Base-by-base conservation (phyloP, 169 alveolate genomes). In the Eimeria praecox region DNA sequence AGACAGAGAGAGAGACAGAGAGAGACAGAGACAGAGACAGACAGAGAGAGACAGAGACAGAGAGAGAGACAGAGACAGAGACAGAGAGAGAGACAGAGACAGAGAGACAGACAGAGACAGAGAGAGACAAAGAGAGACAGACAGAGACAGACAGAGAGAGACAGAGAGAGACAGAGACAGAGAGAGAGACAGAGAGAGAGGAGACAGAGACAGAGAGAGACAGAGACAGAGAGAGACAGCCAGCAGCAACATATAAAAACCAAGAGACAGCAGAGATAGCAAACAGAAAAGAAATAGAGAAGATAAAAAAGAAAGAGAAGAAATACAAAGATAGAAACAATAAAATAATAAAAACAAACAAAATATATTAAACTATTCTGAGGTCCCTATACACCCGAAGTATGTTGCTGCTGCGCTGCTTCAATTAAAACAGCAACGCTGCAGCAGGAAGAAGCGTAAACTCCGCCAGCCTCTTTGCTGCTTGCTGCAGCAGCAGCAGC, bases 401-500 rank as follows among this genome's bases (percentile, higher is more conserved):
- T 27, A 22, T 64, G 75, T n/a, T n/a, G n/a, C n/a, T n/a, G n/a
- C n/a, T n/a, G n/a, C n/a, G n/a, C n/a, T n/a, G n/a, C n/a, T n/a
- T n/a, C n/a, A n/a, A n/a, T n/a, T n/a, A n/a, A n/a, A n/a, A n/a
- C n/a, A 64, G 33, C 35, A 22, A 22, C 75, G 22, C 35, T 22
- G 75, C 30, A 64, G 40, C 75, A 30, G 33, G 22, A 30, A 30
- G 75, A 22, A 22, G 30, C 40, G 35, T 64, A 64, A 64, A 64
- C 75, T 64, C 75, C 35, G 75, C 75, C 75, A 30, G 75, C 75
- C 75, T 22, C 75, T 18, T 22, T 18, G 35, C 22, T 18, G 75
- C 75, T 64, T 18, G 75, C 75, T 18, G 75, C 75, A 64, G 75
- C 75, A 64, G 75, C 75, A 64, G n/a, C 12, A 49, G 56, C 56